Evolutionary conservation across 371 early-diverging fungal species (phyloP).

Genomic region (Enterocytospora artemiae): DNA sequence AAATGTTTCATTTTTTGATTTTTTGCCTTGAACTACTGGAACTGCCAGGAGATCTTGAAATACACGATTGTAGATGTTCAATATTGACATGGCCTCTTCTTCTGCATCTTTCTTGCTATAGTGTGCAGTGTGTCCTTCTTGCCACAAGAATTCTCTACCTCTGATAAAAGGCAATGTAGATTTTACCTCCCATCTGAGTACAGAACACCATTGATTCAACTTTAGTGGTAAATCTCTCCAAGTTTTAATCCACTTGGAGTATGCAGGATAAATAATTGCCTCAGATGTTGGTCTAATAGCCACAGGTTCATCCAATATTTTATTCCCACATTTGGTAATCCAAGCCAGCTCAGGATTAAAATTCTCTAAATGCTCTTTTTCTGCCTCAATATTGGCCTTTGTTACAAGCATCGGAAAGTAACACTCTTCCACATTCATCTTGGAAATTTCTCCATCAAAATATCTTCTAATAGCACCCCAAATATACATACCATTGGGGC

Average conservation of each 20-base stretch:
- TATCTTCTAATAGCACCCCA: conserved; percentile 78
- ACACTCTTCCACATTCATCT: conserved; percentile 83
- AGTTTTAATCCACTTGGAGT: conserved; percentile 90
- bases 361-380: conserved; percentile 96
- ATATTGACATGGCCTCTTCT: conserved; percentile 74
- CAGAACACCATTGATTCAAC: conserved; percentile 99
- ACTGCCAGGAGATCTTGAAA: conserved; percentile 93
- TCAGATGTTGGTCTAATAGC: conserved; percentile 99
- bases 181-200: conserved; percentile 99
- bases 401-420: conserved; percentile 99
- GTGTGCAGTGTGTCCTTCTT: conserved; percentile 97
- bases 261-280: conserved; percentile 98
- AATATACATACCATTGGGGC: conserved; percentile 86
- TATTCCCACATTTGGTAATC: conserved; percentile 86
- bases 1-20: conserved; percentile 98
- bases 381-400: conserved; percentile 73
- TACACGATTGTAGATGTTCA: conserved; percentile 83
- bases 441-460: conserved; percentile 77
- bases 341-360: conserved; percentile 99
- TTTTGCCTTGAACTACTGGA: conserved; percentile 90
- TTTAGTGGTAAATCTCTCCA: conserved; percentile 94
- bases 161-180: conserved; percentile 93
- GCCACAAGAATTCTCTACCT: conserved; percentile 99
- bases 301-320: conserved; percentile 82
- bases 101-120: conserved; percentile 78